Evolutionary conservation across 352 stramenopile species (phyloP).

Genomic region (Phytophthora syringae): DNA sequence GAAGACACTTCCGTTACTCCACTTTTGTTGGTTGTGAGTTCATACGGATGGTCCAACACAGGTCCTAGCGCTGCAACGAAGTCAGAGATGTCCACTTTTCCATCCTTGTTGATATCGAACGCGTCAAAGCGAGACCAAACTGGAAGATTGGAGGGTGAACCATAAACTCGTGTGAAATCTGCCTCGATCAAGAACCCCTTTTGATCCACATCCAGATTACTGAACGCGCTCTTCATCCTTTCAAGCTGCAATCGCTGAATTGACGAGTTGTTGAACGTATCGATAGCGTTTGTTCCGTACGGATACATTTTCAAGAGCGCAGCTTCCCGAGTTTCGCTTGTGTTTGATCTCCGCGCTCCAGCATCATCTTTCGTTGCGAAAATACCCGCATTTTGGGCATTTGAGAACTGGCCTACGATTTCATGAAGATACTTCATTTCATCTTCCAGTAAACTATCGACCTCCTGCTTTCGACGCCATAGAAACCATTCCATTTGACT

Average conservation of each 20-base stretch:
- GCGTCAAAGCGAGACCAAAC: constrained; percentile 52
- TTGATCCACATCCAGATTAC: constrained; percentile 43
- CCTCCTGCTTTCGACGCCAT: constrained; percentile 76
- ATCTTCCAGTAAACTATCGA: constrained; percentile 62
- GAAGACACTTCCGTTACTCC: background rate
- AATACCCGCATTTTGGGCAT: background rate
- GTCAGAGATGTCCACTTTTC: constrained; percentile 54
- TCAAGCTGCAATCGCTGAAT: constrained; percentile 53
- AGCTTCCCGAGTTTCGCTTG: constrained; percentile 1
- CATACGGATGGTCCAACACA: constrained; percentile 59
- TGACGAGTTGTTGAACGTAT: constrained; percentile 54
- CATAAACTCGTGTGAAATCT: constrained; percentile 33
- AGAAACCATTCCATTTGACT: constrained; percentile 82
- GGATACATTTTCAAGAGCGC: constrained; percentile 61
- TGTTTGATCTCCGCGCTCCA: background rate
- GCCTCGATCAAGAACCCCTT: constrained; percentile 42
- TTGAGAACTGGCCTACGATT: constrained; percentile 22
- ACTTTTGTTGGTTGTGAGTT: constrained; percentile 20
- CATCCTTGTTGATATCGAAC: constrained; percentile 63
- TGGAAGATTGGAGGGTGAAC: constrained; percentile 20
- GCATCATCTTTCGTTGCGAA: background rate
- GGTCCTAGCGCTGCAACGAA: constrained; percentile 66
- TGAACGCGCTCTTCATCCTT: constrained; percentile 55
- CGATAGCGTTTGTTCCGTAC: constrained; percentile 59
- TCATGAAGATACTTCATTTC: constrained; percentile 67